Percentiles rank a stretch among this genome's conserved stretches.
Evolutionary conservation across 805 yeast genomes (phyloP).

Genomic region (Blastobotrys muscicola): DNA sequence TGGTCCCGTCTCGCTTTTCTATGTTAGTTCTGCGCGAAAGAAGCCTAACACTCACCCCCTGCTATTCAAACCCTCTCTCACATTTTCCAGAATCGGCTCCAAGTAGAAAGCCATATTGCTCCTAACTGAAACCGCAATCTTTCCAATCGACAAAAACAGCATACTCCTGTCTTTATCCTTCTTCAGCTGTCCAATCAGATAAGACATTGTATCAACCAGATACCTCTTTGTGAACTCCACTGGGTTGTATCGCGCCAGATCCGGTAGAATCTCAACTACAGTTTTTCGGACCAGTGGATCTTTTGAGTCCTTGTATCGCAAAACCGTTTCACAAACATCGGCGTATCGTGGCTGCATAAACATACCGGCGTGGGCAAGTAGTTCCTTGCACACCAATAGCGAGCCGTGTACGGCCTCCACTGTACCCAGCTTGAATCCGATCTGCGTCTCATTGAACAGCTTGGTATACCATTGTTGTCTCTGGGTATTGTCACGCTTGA

Average conservation of each 20-base stretch:
- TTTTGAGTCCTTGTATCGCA: constrained; percentile 68
- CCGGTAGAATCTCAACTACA: constrained; percentile 74
- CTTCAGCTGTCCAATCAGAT: constrained; percentile 69
- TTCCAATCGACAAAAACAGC: constrained; percentile 74
- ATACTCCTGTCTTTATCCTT: constrained; percentile 67
- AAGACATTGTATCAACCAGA: constrained; percentile 67
- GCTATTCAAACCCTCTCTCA: constrained; percentile 66
- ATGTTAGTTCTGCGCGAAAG: not conserved
- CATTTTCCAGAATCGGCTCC: constrained; percentile 76
- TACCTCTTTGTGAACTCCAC: constrained; percentile 68
- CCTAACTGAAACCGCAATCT: constrained; percentile 66
- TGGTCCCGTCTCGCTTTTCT: constrained; percentile 55
- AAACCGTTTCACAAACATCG: constrained; percentile 64
- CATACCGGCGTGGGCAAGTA: constrained; percentile 61
- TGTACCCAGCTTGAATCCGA: constrained; percentile 42
- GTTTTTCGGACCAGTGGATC: constrained; percentile 70
- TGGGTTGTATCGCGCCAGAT: constrained; percentile 70
- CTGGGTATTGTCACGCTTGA: constrained; percentile 63
- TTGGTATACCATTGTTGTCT: constrained; percentile 68
- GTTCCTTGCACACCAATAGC: constrained; percentile 68
- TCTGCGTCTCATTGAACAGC: constrained; percentile 58
- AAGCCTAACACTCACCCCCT: constrained; percentile 33
- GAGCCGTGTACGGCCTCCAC: constrained; percentile 83
- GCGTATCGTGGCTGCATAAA: constrained; percentile 64
- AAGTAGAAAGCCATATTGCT: constrained; percentile 79